Evolutionary conservation across 2,329 filamentous ascomycete species (phyloP).

Genomic region (Colletotrichum magnum): DNA sequence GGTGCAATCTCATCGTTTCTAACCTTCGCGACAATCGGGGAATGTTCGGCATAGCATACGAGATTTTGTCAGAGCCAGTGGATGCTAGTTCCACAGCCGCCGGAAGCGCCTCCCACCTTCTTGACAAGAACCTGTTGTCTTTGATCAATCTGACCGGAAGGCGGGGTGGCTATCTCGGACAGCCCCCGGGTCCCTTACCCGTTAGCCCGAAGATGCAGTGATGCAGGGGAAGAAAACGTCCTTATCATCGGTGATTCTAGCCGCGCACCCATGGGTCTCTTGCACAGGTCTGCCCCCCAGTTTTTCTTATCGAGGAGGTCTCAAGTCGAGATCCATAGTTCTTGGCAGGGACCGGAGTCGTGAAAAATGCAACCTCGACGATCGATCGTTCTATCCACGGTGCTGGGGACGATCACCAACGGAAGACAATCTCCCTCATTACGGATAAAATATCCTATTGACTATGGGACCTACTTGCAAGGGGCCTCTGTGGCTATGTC

Average conservation of each 20-base stretch:
- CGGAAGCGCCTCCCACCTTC: too few species aligned
- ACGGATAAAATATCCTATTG: background rate
- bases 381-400: slow-evolving; percentile 17
- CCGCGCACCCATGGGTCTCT: background rate
- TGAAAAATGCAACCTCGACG: background rate
- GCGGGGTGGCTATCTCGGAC: too few species aligned
- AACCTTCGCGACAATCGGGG: too few species aligned
- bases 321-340: background rate
- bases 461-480: background rate
- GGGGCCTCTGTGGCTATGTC: too few species aligned
- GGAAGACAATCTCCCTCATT: background rate
- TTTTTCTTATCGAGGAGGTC: background rate
- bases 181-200: background rate
- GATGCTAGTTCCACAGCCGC: too few species aligned
- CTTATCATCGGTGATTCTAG: background rate
- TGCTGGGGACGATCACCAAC: slow-evolving; percentile 4
- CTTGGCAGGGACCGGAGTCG: background rate
- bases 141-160: too few species aligned
- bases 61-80: too few species aligned
- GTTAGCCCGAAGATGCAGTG: slow-evolving; percentile 6
- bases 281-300: background rate
- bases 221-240: slow-evolving; percentile 3
- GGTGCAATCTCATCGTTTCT: too few species aligned
- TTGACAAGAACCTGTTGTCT: too few species aligned
- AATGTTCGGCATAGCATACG: too few species aligned